Evolutionary conservation across 2,329 filamentous ascomycete genomes (phyloP), one percentile per base, ranked within the genome.

Genomic region (Ambrosiella xylebori): DNA sequence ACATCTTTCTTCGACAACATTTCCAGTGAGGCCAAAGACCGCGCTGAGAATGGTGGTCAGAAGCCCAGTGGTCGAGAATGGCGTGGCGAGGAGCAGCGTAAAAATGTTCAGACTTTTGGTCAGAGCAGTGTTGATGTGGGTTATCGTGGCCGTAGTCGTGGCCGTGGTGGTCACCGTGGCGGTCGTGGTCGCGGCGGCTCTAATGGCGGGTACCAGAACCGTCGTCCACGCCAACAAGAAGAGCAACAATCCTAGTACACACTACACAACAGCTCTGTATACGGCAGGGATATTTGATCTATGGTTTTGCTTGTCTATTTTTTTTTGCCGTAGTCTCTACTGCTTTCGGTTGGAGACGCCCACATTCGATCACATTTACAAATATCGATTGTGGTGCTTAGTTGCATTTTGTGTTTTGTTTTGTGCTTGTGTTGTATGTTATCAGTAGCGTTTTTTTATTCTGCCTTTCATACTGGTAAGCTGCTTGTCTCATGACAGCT

Each of bases 1-100:
- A 82, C 74, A 2, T 95, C 88, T 1, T 98, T 98, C 76, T 98
- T 98, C 67, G 93, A 98, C 71, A 96, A 98, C 70, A 96, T 98
- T 63, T 95, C 88, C 0, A 95, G 88, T 63, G 93, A 98, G 68
- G 79, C 87, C 62, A 94, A 86, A 69, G 93, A 98, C 63, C 82
- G 93, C 49, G 82, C 87, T 56, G 87, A 91, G 61, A 83, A 82
- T 44, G 76, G 75, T 47, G 78, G 77, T 3, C 78, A 81, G 62
- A 81, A 82, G 68, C 76, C 81, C n/a, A 84, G 85, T 59, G 89
- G 88, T 38, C 82, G 86, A 53, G 88, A 95, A 68, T 94, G 93
- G 82, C 83, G 93, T 57, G 85, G 83, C 44, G 89, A 97, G 69
- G 93, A 97, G 69, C 87, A 95, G 68, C 88, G 85, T 69, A 89